Base-by-base conservation (phyloP, 345 rosid species). In the Eucalyptus curtisii region DNA sequence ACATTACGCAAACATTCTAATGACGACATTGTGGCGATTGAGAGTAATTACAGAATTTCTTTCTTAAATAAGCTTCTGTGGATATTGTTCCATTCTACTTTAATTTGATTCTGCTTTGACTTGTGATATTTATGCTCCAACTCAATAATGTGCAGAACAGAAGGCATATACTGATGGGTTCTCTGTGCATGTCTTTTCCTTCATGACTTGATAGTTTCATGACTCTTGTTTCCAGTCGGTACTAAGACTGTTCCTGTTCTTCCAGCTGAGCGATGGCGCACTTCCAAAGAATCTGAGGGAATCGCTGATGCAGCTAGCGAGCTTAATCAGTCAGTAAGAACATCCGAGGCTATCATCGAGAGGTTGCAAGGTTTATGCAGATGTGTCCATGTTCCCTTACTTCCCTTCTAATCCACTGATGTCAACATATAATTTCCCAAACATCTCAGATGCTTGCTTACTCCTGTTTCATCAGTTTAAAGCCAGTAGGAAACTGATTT, bases 281-380 rank as follows among this genome's bases (percentile, higher is more conserved):
- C 92, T 89, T 55, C 91, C 90, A 47, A 89, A 89, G 91, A 92
- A 88, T 86, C 82, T 92, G 89, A 91, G 82, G 76, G 95, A 93
- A 71, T 88, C 90, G 5, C 88, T 93, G 91, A 89, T 88, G 40
- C 87, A 90, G 90, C 88, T 94, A 61, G 86, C 91, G 14, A 47
- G 50, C 80, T 87, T 80, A n/a, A 76, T 76, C 12, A 22, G 47
- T 76, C 27, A 76, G 82, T 76, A 76, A 76, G 82, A 76, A 76
- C 82, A 22, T 76, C 20, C 8, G 2, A 14, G 37, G 76, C 42
- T 76, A 37, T 76, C 82, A 76, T 20, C 7, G 3, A 76, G 82
- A 40, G 45, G 82, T 13, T 37, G 15, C 82, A 76, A 40, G 4
- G 8, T 76, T 40, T 40, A 40, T 76, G 30, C 82, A 76, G 47